Evolutionary conservation across 192 early-diverging fungal species (phyloP).

Genomic region (Linnemannia schmuckeri): DNA sequence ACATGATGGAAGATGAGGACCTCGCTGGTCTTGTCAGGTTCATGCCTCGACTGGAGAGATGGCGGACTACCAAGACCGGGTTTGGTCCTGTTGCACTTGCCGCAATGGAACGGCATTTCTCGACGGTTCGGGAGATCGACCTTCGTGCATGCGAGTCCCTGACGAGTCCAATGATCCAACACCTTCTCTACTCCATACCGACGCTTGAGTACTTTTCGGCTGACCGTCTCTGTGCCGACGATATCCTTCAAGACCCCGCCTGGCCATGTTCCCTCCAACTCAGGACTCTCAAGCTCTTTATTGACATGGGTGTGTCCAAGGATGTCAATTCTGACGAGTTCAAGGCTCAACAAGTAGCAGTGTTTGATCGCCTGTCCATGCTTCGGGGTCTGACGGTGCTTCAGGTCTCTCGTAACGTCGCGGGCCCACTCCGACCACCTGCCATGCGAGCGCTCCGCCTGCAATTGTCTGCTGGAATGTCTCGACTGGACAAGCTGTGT

Average conservation of each 20-base stretch:
- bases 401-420: background rate
- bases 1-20: background rate
- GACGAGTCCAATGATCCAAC: background rate
- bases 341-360: background rate
- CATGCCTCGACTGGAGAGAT: background rate
- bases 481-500: background rate
- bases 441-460: background rate
- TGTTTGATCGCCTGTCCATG: background rate
- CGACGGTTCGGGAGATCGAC: background rate
- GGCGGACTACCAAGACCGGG: background rate
- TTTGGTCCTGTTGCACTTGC: background rate
- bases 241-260: background rate
- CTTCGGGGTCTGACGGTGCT: background rate
- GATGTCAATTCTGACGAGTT: background rate
- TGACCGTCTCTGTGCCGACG: background rate
- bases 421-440: background rate
- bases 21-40: background rate
- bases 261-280: background rate
- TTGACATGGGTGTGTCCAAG: slow-evolving; percentile 1
- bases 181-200: background rate
- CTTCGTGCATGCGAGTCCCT: background rate
- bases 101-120: background rate
- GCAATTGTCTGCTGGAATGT: background rate
- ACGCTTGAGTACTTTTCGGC: background rate
- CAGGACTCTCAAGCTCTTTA: background rate